Conservation (phyloP, 192 early-diverging fungal species). For the Martensiomyces pterosporus region DNA sequence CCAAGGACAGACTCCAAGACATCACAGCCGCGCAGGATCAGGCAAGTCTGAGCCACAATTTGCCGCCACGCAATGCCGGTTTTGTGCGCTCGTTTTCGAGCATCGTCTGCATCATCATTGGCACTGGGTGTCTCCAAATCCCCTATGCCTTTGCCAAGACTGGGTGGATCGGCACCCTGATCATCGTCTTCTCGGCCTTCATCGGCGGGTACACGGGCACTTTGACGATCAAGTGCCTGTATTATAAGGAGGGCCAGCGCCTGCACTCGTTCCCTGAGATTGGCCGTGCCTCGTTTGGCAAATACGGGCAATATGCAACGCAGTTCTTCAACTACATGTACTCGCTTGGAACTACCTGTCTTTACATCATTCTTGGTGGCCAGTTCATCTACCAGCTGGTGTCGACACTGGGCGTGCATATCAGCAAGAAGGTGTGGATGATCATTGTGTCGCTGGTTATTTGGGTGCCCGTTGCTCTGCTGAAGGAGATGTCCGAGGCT, state of each 20-base stretch:
- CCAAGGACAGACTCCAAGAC: background rate
- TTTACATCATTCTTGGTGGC: slow-evolving; percentile 69
- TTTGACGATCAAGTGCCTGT: slow-evolving; percentile 70
- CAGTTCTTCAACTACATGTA: slow-evolving; percentile 61
- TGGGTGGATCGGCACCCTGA: slow-evolving; percentile 74
- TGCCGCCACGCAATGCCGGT: slow-evolving; percentile 36
- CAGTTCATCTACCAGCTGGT: slow-evolving; percentile 60
- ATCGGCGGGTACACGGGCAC: slow-evolving; percentile 71
- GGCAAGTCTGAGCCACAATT: too few species aligned
- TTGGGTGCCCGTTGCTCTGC: slow-evolving; percentile 60
- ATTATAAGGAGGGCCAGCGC: slow-evolving; percentile 51
- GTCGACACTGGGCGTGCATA: slow-evolving; percentile 32
- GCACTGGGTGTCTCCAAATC: slow-evolving; percentile 76
- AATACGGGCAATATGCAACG: slow-evolving; percentile 53
- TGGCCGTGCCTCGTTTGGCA: slow-evolving; percentile 65
- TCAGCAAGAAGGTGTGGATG: slow-evolving; percentile 55
- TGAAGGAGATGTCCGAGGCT: slow-evolving; percentile 76
- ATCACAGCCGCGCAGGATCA: background rate
- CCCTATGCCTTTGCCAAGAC: slow-evolving; percentile 71
- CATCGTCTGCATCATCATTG: slow-evolving; percentile 74
- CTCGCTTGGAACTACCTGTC: slow-evolving; percentile 60
- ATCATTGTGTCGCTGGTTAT: slow-evolving; percentile 56
- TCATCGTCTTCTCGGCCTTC: slow-evolving; percentile 64
- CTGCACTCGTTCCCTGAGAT: slow-evolving; percentile 61
- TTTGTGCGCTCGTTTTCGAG: slow-evolving; percentile 56